Evolutionary conservation across 2,329 filamentous ascomycete genomes (phyloP), one percentile per base, ranked within the genome.

Genomic region (Arthrobotrys sinensis): DNA sequence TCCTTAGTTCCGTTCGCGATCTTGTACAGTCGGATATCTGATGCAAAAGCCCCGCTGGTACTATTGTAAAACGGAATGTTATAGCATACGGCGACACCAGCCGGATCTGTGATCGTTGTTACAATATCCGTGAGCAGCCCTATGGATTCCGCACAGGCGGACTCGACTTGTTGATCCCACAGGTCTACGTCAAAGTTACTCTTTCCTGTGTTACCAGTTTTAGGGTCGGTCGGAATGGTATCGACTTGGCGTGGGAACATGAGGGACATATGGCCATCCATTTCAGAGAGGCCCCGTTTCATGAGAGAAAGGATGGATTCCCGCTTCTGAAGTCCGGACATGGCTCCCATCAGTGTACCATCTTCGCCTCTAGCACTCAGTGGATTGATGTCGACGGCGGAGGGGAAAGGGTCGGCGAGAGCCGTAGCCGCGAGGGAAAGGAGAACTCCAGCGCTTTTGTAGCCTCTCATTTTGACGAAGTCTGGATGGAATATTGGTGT

Each of bases 41-140:
- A 92, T 84, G 92, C 89, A 83, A 96, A 96, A 14, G 90, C 86
- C 34, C 92, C 92, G 0, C 88, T 90, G 3, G 84, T 84, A 81
- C 88, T 89, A 85, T 95, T 88, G 72, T 93, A 87, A 45, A 89
- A 89, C 0, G 91, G 90, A 24, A 96, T 84, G 83, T 96, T 96
- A 86, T 95, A 96, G 87, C 93, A 96, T 57, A 93, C 89, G 75
- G 91, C 91, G 57, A 93, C 89, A 63, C 93, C 93, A 8, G 92
- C 91, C 4, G 92, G 91, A 80, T 94, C 95, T 24, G 88, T 88
- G 48, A 90, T 88, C 76, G 87, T 85, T 12, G 86, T 85, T 60
- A 93, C 86, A 28, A 84, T 83, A 1, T 84, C 83, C 6, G 19
- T 8, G 14, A 77, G 43, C 16, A 66, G 34, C 1, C 32, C 16